Base-by-base conservation (phyloP, 164 flowering plant genomes). In the Kalanchoe fedtschenkoi region DNA sequence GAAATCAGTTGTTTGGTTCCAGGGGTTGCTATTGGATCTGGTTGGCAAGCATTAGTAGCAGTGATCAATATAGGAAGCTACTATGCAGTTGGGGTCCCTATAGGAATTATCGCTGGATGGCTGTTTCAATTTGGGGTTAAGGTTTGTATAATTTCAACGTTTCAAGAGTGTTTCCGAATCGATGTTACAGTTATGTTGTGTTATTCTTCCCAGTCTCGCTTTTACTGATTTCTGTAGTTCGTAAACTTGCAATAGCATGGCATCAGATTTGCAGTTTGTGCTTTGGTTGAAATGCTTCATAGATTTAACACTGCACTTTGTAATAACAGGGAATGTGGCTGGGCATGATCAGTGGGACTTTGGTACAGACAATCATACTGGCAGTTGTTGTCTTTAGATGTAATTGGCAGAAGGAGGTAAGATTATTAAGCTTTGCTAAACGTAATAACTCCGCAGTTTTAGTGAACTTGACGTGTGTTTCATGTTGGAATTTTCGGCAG, bases 21-120 rank as follows among this genome's bases (percentile, higher is more conserved):
- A 88, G 95, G 95, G 4, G 91, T 82, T 30, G 91, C 91, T 0
- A 76, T 88, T 47, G 95, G 89, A 24, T 82, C 79, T 19, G 95
- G 91, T 37, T 82, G 95, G 95, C 95, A 88, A 76, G 81, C 73
- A 1, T 51, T 33, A 0, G 87, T 79, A 19, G 91, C 91, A 3
- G 82, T 71, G 51, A 65, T 88, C 28, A 88, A 82, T 64, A 54
- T 81, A 0, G 82, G 80, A 5, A 79, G 86, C 74, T 87, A 87
- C 71, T 85, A 83, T 62, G 29, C 80, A 4, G 62, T 85, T n/a
- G 95, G 95, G 0, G 62, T 83, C 6, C 91, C 95, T 5, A 42
- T 74, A 3, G 87, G 95, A 5, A 22, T 69, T 47, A 21, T 79
- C 4, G 34, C 84, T 51, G 86, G 83, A 16, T 75, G 74, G 79